phyloP scores from a whole-genome alignment of 495 filamentous ascomycete genomes.

The Entonaema liquescens region DNA sequence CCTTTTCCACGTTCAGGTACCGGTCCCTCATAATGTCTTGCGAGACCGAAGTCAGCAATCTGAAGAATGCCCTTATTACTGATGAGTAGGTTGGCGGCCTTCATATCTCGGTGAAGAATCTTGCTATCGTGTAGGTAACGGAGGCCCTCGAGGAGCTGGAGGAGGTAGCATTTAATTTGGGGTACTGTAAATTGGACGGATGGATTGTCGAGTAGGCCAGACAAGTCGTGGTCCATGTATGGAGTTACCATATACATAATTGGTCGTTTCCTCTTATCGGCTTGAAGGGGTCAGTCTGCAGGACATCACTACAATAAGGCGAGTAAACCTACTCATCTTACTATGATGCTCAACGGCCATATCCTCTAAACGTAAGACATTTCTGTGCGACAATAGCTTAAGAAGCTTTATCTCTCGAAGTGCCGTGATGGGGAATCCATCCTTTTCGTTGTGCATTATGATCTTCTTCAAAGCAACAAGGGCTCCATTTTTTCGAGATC shows the following conservation, averaged over 20 bases:
- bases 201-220: slow-evolving; percentile 94
- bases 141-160: slow-evolving; percentile 90
- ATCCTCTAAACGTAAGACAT: slow-evolving; percentile 87
- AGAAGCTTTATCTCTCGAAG: slow-evolving; percentile 93
- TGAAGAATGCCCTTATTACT: slow-evolving; percentile 93
- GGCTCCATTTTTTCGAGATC: slow-evolving; percentile 73
- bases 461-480: slow-evolving; percentile 95
- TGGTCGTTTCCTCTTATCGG: slow-evolving; percentile 80
- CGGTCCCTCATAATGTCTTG: slow-evolving; percentile 89
- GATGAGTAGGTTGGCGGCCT: slow-evolving; percentile 96
- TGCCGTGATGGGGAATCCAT: slow-evolving; percentile 83
- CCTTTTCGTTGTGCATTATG: slow-evolving; percentile 85
- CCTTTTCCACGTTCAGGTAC: slow-evolving; percentile 81
- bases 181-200: slow-evolving; percentile 82
- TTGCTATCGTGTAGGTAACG: slow-evolving; percentile 88
- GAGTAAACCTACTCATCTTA: slow-evolving; percentile 63
- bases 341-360: slow-evolving; percentile 88
- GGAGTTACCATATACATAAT: slow-evolving; percentile 99
- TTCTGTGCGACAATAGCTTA: slow-evolving; percentile 90
- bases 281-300: slow-evolving; percentile 45
- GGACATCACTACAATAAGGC: neutral
- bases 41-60: slow-evolving; percentile 97
- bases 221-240: slow-evolving; percentile 99
- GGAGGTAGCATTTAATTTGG: slow-evolving; percentile 98
- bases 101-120: slow-evolving; percentile 98